Evolutionary conservation across 148 eudicot genomes (phyloP).

Genomic region (Cornus florida): DNA sequence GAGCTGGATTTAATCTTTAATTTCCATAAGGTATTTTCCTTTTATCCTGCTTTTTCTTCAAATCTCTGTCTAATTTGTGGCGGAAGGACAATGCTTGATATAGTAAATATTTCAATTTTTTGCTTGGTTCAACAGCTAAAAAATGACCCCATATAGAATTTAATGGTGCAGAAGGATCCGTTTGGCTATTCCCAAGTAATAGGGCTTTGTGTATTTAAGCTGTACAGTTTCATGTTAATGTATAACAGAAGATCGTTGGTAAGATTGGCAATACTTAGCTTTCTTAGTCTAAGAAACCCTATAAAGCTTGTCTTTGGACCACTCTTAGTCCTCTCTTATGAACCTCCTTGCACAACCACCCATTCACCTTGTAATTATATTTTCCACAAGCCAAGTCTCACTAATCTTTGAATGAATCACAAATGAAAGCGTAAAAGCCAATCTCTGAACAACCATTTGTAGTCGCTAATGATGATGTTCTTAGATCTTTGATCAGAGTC

Average conservation of each 20-base stretch:
- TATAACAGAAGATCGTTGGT: background rate
- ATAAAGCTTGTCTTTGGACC: background rate
- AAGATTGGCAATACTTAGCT: no score
- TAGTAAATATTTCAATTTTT: background rate
- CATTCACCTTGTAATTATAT: background rate
- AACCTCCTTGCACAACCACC: background rate
- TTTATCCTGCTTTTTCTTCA: slow-evolving; percentile 3
- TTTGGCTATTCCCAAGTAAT: background rate
- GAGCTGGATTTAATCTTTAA: slow-evolving; percentile 93
- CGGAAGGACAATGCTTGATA: no score
- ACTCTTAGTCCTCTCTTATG: background rate
- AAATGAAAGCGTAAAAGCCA: background rate
- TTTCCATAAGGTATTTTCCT: slow-evolving; percentile 78
- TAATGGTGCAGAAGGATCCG: background rate
- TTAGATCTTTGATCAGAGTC: background rate
- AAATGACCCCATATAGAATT: background rate
- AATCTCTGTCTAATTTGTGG: background rate
- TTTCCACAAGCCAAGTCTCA: background rate
- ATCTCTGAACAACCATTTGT: background rate
- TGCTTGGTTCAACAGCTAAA: background rate
- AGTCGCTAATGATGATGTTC: background rate
- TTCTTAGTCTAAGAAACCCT: no score
- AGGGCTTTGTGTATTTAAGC: no score
- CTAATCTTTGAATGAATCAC: background rate
- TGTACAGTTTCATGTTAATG: background rate